Percentiles rank a stretch among this genome's conserved stretches.
Conservation (phyloP, 2,329 filamentous ascomycete species). For the Alternaria hordeiaustralica region DNA sequence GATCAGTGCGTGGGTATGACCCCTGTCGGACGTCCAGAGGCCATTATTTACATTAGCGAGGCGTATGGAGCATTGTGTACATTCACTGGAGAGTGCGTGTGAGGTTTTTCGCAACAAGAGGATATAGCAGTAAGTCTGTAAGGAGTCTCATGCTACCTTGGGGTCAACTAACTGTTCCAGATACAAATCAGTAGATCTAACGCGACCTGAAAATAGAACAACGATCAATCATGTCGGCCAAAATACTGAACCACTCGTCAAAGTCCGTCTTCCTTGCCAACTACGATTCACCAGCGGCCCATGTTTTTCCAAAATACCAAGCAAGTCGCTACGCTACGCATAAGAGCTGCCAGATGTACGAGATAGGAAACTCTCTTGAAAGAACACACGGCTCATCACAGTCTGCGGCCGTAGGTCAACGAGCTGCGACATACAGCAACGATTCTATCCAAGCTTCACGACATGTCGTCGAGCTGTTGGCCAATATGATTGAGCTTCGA, state of each 20-base stretch:
- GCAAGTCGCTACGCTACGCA: too few species aligned
- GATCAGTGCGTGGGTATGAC: neutral
- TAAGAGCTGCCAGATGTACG: too few species aligned
- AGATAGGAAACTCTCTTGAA: too few species aligned
- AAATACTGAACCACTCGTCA: neutral
- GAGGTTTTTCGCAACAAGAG: neutral
- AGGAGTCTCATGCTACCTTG: neutral
- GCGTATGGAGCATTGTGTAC: neutral
- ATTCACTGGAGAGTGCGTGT: neutral
- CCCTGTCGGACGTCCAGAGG: neutral
- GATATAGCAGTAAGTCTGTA: neutral
- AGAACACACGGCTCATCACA: too few species aligned
- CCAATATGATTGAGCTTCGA: constrained; percentile 3
- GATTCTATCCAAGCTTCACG: neutral
- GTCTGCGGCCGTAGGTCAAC: too few species aligned
- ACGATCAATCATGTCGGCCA: neutral
- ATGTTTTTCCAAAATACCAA: too few species aligned
- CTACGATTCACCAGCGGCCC: too few species aligned
- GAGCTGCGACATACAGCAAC: too few species aligned
- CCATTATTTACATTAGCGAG: neutral
- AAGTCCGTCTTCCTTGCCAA: neutral
- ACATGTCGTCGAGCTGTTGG: neutral
- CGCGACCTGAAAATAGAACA: neutral
- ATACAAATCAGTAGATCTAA: neutral
- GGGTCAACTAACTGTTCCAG: neutral